Evolutionary conservation across 2,329 filamentous ascomycete species (phyloP), one percentile per base, ranked within the genome.

Genomic region (Xylaria arbuscula): DNA sequence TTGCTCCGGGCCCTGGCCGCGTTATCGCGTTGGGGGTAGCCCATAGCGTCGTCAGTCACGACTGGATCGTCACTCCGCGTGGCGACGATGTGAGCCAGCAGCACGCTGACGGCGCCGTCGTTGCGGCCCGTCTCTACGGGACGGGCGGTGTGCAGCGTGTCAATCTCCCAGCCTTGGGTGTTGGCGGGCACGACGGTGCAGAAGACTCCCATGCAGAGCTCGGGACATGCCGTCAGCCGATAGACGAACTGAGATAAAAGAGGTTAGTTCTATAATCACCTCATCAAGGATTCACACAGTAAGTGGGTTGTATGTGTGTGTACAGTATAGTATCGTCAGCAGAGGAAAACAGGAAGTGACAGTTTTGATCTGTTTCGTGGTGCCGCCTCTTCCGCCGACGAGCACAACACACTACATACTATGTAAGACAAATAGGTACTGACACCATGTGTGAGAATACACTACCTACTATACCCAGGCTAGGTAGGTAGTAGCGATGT

Each of bases 191-290:
- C 78, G 15, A 88, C 84, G 15, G 89, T 91, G 72, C 91, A 92
- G 83, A 95, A 97, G 64, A 97, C 81, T 34, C 94, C 94, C 61
- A 94, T 84, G 78, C 88, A 91, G 64, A 97, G 86, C 76, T 94
- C 92, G 47, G 92, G 90, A 78, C 92, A 94, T 76, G 84, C 86
- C 32, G 85, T 87, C 32, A 97, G 87, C 69, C 93, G 91, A 80
- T 97, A 97, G 65, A 87, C 82, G 76, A 96, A 89, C 92, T 95
- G 76, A 32, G 8, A 22, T 7, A 3, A 10, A n/a, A 36, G 28
- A 53, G 32, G 38, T 54, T 62, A 40, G 59, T 53, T 19, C 3
- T 3, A 10, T 50, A 28, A 17, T 42, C 48, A 47, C 62, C 11
- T 4, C 38, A 15, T 42, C 5, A 28, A 42, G 32, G 17, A 17